Base-by-base conservation (phyloP, 345 rosid genomes). In the Brassica cretica region DNA sequence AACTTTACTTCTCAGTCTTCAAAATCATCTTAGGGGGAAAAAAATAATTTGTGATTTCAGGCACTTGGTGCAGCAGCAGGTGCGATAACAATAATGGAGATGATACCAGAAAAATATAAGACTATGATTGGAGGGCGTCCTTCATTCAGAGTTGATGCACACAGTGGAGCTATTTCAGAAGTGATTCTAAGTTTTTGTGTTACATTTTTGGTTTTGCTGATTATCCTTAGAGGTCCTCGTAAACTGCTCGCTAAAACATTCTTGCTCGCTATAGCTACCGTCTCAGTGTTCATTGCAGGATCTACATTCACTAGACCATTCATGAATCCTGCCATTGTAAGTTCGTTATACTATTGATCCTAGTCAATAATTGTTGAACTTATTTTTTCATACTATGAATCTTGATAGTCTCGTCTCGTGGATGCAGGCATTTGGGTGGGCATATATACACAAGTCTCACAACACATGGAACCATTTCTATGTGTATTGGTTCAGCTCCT, bases 241-340 rank as follows among this genome's bases (percentile, higher is more conserved):
- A 89, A 73, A 73, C 5, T 76, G 5, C 64, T 95, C 3, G 60
- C 87, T 46, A 87, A 83, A 76, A 82, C 88, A 3, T 91, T 86
- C 87, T 68, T 93, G 83, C 88, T 93, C 66, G 89, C 99, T 16
- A 60, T 86, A 19, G 87, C 84, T 14, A 90, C 96, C 32, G 88
- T 93, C 11, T 76, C 83, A 0, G 81, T 96, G 74, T 86, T 96
- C 60, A 67, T 89, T 46, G 33, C 85, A 0, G 98, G 99, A 5
- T 68, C 87, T 72, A 68, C 78, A 5, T 91, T 89, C 78, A 93
- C 99, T 3, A 97, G 96, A 61, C 99, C 98, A 69, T 88, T 93
- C 80, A 90, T 96, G 98, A 96, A 96, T 83, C 99, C 99, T 30
- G 99, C 96, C 79, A 89, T 87, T 89, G 99, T 95, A 84, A 93